These are phyloP conservation scores for Cytospora piceae DNA, from an alignment of 2,329 filamentous ascomycete genomes.

Conservation along the genomic window DNA sequence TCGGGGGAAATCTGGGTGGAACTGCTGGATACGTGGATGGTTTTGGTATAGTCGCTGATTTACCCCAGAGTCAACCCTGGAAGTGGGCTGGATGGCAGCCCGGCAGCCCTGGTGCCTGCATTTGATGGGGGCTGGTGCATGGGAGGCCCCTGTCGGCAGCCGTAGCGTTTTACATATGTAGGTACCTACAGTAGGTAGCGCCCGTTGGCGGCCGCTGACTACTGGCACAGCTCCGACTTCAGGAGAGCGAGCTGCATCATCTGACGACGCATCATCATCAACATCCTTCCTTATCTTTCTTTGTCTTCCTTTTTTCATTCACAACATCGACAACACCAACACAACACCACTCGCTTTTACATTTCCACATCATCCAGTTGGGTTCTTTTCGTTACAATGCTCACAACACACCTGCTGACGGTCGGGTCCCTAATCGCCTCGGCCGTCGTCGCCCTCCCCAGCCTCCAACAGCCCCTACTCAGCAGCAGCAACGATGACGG, in stretches of 20 bases:
- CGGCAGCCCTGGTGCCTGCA: slow-evolving; percentile 16
- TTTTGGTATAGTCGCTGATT: too few species aligned
- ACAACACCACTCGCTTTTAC: too few species aligned
- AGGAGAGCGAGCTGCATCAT: background rate
- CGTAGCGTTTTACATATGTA: too few species aligned
- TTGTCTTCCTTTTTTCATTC: background rate
- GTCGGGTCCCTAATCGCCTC: slow-evolving; percentile 41
- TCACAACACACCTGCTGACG: slow-evolving; percentile 35
- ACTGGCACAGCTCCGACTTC: background rate
- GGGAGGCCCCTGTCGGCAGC: slow-evolving; percentile 7
- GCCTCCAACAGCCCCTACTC: slow-evolving; percentile 29
- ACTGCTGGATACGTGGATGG: too few species aligned
- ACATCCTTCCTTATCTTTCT: background rate
- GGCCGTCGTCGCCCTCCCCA: slow-evolving; percentile 39
- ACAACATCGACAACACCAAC: background rate
- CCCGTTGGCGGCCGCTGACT: background rate
- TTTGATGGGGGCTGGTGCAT: background rate
- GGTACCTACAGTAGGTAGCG: too few species aligned
- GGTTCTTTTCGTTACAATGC: slow-evolving; percentile 21
- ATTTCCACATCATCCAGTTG: background rate
- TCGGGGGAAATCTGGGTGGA: too few species aligned
- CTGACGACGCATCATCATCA: background rate
- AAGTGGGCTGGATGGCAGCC: background rate
- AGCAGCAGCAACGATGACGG: slow-evolving; percentile 41
- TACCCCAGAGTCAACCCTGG: too few species aligned